Evolutionary conservation across 805 yeast genomes (phyloP).

Genomic region (Wickerhamomyces chaumierensis): DNA sequence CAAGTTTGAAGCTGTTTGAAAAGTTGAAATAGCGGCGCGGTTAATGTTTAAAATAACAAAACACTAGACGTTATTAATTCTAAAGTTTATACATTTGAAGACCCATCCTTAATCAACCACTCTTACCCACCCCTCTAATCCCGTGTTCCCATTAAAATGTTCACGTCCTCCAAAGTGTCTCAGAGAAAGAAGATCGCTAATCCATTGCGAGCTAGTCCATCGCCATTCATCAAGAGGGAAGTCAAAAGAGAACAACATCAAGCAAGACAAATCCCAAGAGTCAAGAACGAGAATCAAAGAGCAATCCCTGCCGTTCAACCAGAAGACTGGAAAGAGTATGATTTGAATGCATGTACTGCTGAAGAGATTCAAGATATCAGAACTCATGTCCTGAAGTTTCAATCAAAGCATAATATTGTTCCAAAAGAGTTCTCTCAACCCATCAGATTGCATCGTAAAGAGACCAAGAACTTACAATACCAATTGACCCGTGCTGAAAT

Average conservation of each 20-base stretch:
- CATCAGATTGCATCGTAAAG: conserved; percentile 82
- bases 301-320: conserved; percentile 14
- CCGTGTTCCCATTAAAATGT: too few relatives aligned
- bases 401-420: conserved; percentile 58
- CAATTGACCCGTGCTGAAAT: conserved; percentile 71
- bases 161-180: background rate
- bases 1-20: too few relatives aligned
- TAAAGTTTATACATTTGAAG: too few relatives aligned
- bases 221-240: conserved; percentile 8
- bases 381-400: conserved; percentile 75
- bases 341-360: conserved; percentile 57
- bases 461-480: conserved; percentile 83
- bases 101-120: too few relatives aligned
- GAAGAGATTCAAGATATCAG: conserved; percentile 65
- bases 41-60: too few relatives aligned
- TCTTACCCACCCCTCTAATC: too few relatives aligned
- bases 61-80: too few relatives aligned
- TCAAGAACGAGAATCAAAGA: background rate
- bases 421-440: conserved; percentile 71
- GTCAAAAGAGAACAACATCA: conserved; percentile 4
- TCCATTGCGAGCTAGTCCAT: conserved; percentile 13
- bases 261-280: background rate
- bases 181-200: conserved; percentile 2
- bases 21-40: too few relatives aligned
- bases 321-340: conserved; percentile 25